Base-by-base conservation (phyloP, 2,329 filamentous ascomycete species). In the Rhexocercosporidium sp. region DNA sequence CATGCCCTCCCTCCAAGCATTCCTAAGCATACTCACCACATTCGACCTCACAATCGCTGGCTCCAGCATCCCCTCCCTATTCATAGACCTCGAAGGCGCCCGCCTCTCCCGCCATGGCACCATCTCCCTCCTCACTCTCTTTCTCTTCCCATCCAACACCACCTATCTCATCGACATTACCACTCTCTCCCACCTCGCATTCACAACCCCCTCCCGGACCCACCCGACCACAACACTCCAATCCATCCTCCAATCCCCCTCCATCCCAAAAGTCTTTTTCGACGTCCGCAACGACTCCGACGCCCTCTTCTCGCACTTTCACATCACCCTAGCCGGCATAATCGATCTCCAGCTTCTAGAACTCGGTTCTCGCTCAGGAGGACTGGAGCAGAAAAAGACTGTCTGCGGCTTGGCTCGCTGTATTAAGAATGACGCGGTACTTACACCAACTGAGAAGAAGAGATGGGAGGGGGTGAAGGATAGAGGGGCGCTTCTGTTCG, bases 261-360 rank as follows among this genome's bases (percentile, higher is more conserved):
- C 56, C 0, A 81, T 84, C 18, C 75, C 77, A 0, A 88, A 89
- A 69, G 82, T 84, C 34, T 81, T 89, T 67, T 89, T 88, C 71
- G 86, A 90, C 67, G 79, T 89, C 18, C 83, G 86, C 2, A 85
- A 84, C 69, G 85, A 88, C 70, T 85, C 86, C 0, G 83, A 88
- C 70, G 85, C 86, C 0, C 75, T 90, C 0, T 86, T 79, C 71
- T 73, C 51, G 53, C 82, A 81, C 39, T 87, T 77, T 68, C 47
- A 72, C 0, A 78, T 89, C 67, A 27, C 65, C 0, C 71, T 89
- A 0, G 66, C 70, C 0, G 82, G 84, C 0, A 72, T 88, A 11
- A 68, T 82, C 2, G 85, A 89, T 70, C 62, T 89, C 0, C 86
- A 90, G 72, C 78, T 89, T 0, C 84, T 89, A 81, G 85, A 89